A percentile compares a stretch with the other conserved stretches of the same genome.
Conservation (phyloP, 2,329 filamentous ascomycete species). For the Diaporthe longicolla region DNA sequence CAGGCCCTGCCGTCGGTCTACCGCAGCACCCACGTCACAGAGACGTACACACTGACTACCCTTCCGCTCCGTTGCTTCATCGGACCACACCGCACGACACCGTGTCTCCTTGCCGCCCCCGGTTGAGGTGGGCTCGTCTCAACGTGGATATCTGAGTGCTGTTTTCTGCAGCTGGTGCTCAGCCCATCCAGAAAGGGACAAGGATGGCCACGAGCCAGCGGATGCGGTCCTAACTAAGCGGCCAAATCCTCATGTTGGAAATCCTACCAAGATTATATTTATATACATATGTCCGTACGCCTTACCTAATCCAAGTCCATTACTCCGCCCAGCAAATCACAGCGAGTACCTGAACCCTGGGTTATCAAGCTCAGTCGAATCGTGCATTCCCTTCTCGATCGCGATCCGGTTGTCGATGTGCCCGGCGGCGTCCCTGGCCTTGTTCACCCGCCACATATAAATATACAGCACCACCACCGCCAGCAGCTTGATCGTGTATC, state of each 20-base stretch:
- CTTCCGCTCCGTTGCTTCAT: background rate
- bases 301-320: background rate
- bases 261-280: background rate
- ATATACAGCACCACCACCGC: slow-evolving; percentile 48
- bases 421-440: slow-evolving; percentile 49
- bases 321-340: slow-evolving; percentile 10
- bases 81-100: too few relatives aligned
- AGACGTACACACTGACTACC: background rate
- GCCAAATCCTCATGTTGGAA: background rate
- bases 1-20: background rate
- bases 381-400: slow-evolving; percentile 51
- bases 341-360: slow-evolving; percentile 49
- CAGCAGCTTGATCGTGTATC: slow-evolving; percentile 49
- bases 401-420: slow-evolving; percentile 48
- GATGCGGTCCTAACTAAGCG: background rate
- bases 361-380: slow-evolving; percentile 51
- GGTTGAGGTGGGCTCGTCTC: too few relatives aligned
- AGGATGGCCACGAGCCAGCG: background rate
- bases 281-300: background rate
- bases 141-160: slow-evolving; percentile 3
- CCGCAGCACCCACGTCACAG: slow-evolving; percentile 14
- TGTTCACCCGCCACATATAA: slow-evolving; percentile 50
- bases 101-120: too few relatives aligned
- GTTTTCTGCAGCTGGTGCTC: background rate
- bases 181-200: background rate